A percentile compares a stretch with the other conserved stretches of the same genome.
Conservation (phyloP, 2,329 filamentous ascomycete genomes). For the Penicillium vulpinum region DNA sequence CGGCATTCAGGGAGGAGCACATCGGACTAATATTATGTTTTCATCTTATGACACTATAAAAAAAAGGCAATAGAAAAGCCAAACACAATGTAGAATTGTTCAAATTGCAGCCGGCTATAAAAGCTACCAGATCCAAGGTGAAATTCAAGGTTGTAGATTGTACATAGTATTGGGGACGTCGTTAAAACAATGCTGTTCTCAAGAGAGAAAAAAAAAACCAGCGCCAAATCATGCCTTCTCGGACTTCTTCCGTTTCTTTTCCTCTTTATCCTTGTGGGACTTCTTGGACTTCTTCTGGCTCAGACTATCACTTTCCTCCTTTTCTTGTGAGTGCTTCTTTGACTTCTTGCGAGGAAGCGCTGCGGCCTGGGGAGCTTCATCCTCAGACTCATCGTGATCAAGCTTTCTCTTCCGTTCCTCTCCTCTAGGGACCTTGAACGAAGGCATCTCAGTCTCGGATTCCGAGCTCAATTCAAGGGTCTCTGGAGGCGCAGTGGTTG, state of each 20-base stretch:
- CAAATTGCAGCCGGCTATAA: neutral
- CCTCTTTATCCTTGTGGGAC: constrained; percentile 41
- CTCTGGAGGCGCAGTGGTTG: constrained; percentile 32
- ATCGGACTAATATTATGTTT: neutral
- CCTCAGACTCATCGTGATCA: constrained; percentile 32
- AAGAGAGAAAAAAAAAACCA: constrained; percentile 14
- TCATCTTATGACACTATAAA: neutral
- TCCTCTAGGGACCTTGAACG: constrained; percentile 35
- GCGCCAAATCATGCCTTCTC: constrained; percentile 34
- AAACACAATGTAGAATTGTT: neutral
- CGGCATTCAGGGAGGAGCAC: neutral
- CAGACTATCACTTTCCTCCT: constrained; percentile 18
- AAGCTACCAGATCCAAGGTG: neutral
- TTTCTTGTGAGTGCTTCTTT: constrained; percentile 37
- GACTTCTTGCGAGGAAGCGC: constrained; percentile 41
- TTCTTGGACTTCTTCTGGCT: constrained; percentile 32
- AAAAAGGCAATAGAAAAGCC: neutral
- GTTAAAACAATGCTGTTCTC: constrained; percentile 23
- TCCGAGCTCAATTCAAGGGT: constrained; percentile 41
- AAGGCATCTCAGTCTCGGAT: constrained; percentile 37
- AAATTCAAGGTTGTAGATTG: constrained; percentile 7
- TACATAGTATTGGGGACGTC: constrained; percentile 23
- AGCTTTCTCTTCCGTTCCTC: constrained; percentile 44
- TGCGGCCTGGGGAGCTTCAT: constrained; percentile 25
- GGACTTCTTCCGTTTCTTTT: constrained; percentile 44